Evolutionary conservation across 352 stramenopile genomes (phyloP), one percentile per base, ranked within the genome.

Genomic region (Pythium periplocum): DNA sequence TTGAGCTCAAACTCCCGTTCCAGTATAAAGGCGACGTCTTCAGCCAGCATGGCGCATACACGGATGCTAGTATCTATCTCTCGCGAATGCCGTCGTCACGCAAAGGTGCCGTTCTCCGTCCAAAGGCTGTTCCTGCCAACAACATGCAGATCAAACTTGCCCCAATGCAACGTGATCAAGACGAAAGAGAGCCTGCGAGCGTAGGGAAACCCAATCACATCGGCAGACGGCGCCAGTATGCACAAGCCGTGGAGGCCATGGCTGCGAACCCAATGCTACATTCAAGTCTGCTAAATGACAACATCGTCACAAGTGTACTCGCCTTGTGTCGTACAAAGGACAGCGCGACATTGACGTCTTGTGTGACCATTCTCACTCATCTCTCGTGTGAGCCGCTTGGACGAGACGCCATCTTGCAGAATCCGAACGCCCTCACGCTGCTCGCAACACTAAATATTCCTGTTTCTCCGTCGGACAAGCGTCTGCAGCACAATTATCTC

Each of bases 1-100:
- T 75, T 6, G 59, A 69, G 8, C 68, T 70, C 56, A 77, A 75
- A 43, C 49, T 86, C 7, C 61, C 63, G 9, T 91, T 88, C 57
- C 72, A 83, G 45, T 91, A 89, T 50, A 68, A 67, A 51, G 80
- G 80, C 39, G 80, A 91, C 45, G 60, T 86, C 7, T 91, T 91
- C 51, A 66, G 72, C n/a, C 80, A 91, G 54, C 80, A 74, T 42
- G 80, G 78, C 2, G 51, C 71, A n/a, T 91, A 91, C 59, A 74
- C 62, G 0, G 78, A 91, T 10, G 78, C 73, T 0, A 69, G 67
- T 32, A 50, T 91, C 17, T 91, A 91, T 61, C 83, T 91, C 64
- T 91, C 80, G 12, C 72, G 80, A 2, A 46, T 91, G 7, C 72
- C 78, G 6, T 68, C 71, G 2, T 80, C 74, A 40, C 64, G 70